Conservation (phyloP, 1,284 basidiomycete genomes). For the Porodaedalea pini region DNA sequence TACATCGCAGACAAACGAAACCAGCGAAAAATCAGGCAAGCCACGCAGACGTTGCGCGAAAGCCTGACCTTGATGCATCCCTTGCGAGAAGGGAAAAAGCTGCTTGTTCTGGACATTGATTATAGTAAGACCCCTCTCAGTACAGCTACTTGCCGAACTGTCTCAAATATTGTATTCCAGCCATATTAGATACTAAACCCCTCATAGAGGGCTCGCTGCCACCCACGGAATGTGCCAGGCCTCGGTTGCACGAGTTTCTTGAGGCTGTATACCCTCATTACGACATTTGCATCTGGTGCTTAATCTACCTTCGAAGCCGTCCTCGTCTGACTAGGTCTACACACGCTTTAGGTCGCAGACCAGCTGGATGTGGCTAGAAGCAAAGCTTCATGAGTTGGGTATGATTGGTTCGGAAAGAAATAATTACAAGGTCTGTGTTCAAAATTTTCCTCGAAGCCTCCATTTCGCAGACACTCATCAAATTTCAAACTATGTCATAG, state of each 20-base stretch:
- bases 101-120: slow-evolving; percentile 86
- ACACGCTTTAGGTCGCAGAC: slow-evolving; percentile 67
- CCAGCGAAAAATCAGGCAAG: slow-evolving; percentile 72
- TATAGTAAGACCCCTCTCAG: slow-evolving; percentile 55
- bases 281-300: slow-evolving; percentile 81
- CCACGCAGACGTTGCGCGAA: slow-evolving; percentile 56
- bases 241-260: slow-evolving; percentile 81
- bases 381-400: slow-evolving; percentile 83
- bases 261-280: slow-evolving; percentile 75
- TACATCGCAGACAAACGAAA: slow-evolving; percentile 75
- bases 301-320: neutral
- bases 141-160: neutral
- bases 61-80: slow-evolving; percentile 70
- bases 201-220: slow-evolving; percentile 75
- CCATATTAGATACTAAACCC: slow-evolving; percentile 81
- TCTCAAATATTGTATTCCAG: slow-evolving; percentile 35
- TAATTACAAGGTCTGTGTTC: slow-evolving; percentile 57
- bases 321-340: slow-evolving; percentile 1
- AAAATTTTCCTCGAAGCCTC: neutral
- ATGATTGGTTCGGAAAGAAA: slow-evolving; percentile 69
- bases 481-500: no score
- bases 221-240: slow-evolving; percentile 76
- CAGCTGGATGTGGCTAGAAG: slow-evolving; percentile 89
- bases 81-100: slow-evolving; percentile 69
- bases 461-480: no score